These are phyloP conservation scores for Dichotomopilus funicola DNA, from an alignment of 2,329 filamentous ascomycete genomes.

Conservation along the genomic window DNA sequence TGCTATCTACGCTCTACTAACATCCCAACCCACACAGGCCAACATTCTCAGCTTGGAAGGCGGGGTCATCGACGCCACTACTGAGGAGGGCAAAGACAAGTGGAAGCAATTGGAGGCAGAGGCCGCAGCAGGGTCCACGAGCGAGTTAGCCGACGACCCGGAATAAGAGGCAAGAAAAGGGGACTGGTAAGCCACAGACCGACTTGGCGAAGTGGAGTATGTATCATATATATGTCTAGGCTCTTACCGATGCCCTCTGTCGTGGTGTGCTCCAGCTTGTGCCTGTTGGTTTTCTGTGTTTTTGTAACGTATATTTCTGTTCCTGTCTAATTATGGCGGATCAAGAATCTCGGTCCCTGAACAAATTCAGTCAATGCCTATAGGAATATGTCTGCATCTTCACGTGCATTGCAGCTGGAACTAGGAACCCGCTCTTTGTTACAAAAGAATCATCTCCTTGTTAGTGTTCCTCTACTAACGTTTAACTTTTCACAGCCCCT, in stretches of 20 bases:
- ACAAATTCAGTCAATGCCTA: no score
- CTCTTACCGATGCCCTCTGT: neutral
- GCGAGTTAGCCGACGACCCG: constrained; percentile 19
- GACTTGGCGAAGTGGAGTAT: no score
- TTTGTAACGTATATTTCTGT: neutral
- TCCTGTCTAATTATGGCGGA: no score
- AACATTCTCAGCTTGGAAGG: constrained; percentile 88
- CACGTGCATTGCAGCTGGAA: no score
- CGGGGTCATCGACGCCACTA: constrained; percentile 91
- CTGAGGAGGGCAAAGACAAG: constrained; percentile 72
- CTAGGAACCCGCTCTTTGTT: no score
- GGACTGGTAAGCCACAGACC: neutral
- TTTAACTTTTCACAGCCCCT: no score
- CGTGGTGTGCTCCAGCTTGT: neutral
- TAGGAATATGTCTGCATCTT: no score
- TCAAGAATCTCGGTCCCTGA: no score
- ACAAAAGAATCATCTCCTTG: no score
- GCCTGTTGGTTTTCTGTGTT: neutral
- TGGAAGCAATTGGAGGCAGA: constrained; percentile 63
- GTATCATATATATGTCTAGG: neutral
- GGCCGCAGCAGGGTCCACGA: constrained; percentile 3
- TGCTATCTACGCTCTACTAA: no score
- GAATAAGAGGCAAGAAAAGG: constrained; percentile 9
- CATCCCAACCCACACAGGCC: constrained; percentile 40
- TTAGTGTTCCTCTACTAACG: no score